Percentiles rank a stretch among this genome's conserved stretches.
Evolutionary conservation across 331 rosid genomes (phyloP).

Genomic region (Acacia concinna): DNA sequence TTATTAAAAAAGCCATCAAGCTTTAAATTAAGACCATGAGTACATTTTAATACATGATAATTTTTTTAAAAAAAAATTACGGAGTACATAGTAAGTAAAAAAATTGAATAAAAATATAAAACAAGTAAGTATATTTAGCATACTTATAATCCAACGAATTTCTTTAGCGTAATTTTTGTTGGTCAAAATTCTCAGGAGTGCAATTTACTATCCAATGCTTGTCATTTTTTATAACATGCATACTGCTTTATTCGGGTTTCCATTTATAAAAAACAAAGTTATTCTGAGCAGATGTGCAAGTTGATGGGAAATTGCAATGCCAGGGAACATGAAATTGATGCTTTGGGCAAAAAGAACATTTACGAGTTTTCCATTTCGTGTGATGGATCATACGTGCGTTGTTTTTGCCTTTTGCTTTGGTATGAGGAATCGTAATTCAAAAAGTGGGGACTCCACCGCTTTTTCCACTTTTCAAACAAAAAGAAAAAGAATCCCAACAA

Average conservation of each 20-base stretch:
- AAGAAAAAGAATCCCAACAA: constrained; percentile 28
- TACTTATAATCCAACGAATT: background rate
- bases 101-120: no score
- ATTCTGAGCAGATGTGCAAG: background rate
- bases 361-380: background rate
- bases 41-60: background rate
- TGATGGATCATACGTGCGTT: background rate
- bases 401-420: background rate
- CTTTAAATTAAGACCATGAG: background rate
- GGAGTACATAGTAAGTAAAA: no score
- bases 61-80: background rate
- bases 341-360: constrained; percentile 1
- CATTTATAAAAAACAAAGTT: background rate
- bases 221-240: background rate
- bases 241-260: background rate
- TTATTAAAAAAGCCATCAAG: background rate
- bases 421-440: constrained; percentile 16
- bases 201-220: background rate
- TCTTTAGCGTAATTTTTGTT: background rate
- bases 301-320: background rate
- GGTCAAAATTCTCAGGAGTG: background rate
- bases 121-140: background rate
- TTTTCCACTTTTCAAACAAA: constrained; percentile 8
- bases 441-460: background rate
- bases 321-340: background rate